A percentile compares a stretch with the other conserved stretches of the same genome.
Evolutionary conservation across 208 protist species (phyloP).

Genomic region (Porcisia deanei): DNA sequence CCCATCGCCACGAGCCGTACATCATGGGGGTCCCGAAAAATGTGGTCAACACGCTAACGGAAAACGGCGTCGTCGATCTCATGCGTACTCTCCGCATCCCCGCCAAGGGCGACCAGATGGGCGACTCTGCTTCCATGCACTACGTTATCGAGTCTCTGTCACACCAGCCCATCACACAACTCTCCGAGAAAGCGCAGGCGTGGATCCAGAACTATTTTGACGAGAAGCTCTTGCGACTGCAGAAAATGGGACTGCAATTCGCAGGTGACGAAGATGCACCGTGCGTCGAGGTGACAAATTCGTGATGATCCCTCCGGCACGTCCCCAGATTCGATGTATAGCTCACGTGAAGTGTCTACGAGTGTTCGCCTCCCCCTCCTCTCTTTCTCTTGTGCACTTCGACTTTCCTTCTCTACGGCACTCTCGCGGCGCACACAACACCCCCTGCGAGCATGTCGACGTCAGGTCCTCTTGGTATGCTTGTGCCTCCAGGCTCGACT

Average conservation of each 20-base stretch:
- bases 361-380: not conserved
- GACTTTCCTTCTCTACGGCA: not conserved
- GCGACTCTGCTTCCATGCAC: constrained; percentile 10
- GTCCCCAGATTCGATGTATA: not conserved
- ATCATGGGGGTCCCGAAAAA: constrained; percentile 21
- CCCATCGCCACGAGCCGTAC: constrained; percentile 40
- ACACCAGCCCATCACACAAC: constrained; percentile 35
- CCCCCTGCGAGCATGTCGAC: not conserved
- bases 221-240: constrained; percentile 19
- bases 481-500: too few species aligned
- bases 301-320: constrained; percentile 4
- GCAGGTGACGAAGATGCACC: constrained; percentile 21
- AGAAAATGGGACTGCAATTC: constrained; percentile 18
- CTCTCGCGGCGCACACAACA: not conserved
- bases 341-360: not conserved
- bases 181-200: constrained; percentile 30
- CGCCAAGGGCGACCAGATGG: constrained; percentile 3
- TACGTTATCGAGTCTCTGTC: constrained; percentile 32
- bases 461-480: not conserved
- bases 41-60: constrained; percentile 29
- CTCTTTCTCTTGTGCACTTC: not conserved
- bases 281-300: constrained; percentile 13
- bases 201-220: constrained; percentile 40
- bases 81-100: constrained; percentile 45
- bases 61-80: constrained; percentile 46